Evolutionary conservation across 2,329 filamentous ascomycete species (phyloP), one percentile per base, ranked within the genome.

Genomic region (Aspergillus niger): DNA sequence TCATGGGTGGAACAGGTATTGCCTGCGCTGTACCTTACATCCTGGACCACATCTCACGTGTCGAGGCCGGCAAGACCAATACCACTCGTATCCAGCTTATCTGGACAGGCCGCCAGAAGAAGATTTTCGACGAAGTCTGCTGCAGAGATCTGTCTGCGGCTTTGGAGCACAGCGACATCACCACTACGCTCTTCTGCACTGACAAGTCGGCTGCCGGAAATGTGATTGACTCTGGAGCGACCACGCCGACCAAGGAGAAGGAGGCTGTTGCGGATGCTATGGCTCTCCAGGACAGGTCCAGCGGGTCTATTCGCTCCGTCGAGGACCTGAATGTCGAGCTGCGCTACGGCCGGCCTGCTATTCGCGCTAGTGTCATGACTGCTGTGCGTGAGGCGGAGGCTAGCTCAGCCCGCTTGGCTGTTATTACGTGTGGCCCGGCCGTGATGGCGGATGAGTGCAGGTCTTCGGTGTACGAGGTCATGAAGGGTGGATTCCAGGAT

Each of bases 371-470:
- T 3, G 48, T 65, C 8, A 50, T 30, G 38, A 26, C 56, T 8
- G 22, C 22, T 8, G 48, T 54, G 20, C 49, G 50, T 10, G 52
- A 58, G 38, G 50, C 44, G 7, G 36, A 50, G 3, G 57, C 63
- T 15, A 61, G 49, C 24, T 30, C 39, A 6, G 57, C 63, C 8
- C 61, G 66, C 8, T 63, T 76, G 39, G 79, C 74, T 1, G 67
- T 80, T 22, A 63, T 81, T 78, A 77, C 61, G 8, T 60, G 47
- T 43, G 79, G 79, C 1, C 78, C 79, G 5, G 74, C 70, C 0
- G 65, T 66, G 5, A 78, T 81, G 77, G 77, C 77, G 22, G 78
- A 81, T 63, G 72, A 79, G 32, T 73, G 74, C n/a, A 65, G 79
- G 22, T 69, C 60, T 17, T 71, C 74, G 3, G 74, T 77, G 58